Percentiles rank a stretch among this genome's conserved stretches.
phyloP scores from a whole-genome alignment of 2,329 filamentous ascomycete species.

The Aspergillus cejpii region DNA sequence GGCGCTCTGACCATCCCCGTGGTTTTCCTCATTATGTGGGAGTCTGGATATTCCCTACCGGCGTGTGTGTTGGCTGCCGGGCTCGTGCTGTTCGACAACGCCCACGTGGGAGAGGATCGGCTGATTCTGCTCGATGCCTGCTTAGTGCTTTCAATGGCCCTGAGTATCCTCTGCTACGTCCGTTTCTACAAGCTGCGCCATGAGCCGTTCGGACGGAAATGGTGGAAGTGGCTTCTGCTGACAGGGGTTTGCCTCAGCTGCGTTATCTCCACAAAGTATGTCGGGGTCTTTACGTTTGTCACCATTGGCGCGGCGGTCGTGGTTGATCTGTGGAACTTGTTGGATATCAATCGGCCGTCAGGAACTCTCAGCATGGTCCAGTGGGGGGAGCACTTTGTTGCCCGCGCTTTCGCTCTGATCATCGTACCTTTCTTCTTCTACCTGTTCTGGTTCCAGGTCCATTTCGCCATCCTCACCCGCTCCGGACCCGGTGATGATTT shows the following conservation, averaged over 20 bases:
- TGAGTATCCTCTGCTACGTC: conserved; percentile 88
- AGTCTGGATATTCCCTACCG: conserved; percentile 93
- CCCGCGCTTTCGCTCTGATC: conserved; percentile 78
- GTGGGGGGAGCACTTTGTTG: conserved; percentile 84
- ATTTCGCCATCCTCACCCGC: conserved; percentile 79
- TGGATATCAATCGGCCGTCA: conserved; percentile 77
- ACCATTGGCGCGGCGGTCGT: conserved; percentile 90
- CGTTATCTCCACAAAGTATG: conserved; percentile 97
- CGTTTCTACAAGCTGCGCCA: conserved; percentile 96
- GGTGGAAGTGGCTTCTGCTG: conserved; percentile 99
- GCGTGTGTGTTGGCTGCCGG: conserved; percentile 81
- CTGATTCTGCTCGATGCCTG: conserved; percentile 93
- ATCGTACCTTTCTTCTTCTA: conserved; percentile 95
- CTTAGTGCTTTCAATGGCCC: conserved; percentile 89
- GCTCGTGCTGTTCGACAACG: conserved; percentile 90
- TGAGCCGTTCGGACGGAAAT: conserved; percentile 82
- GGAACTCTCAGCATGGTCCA: conserved; percentile 71
- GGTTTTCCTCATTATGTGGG: conserved; percentile 98
- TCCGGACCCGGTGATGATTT: conserved; percentile 97
- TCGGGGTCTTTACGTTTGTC: conserved; percentile 92
- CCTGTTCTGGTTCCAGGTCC: conserved; percentile 99
- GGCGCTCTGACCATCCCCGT: conserved; percentile 91
- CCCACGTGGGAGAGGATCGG: conserved; percentile 92
- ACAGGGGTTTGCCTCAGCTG: conserved; percentile 93
- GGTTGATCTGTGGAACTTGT: conserved; percentile 90